Base-by-base conservation (phyloP, 345 rosid species). In the Lepidium didymum region DNA sequence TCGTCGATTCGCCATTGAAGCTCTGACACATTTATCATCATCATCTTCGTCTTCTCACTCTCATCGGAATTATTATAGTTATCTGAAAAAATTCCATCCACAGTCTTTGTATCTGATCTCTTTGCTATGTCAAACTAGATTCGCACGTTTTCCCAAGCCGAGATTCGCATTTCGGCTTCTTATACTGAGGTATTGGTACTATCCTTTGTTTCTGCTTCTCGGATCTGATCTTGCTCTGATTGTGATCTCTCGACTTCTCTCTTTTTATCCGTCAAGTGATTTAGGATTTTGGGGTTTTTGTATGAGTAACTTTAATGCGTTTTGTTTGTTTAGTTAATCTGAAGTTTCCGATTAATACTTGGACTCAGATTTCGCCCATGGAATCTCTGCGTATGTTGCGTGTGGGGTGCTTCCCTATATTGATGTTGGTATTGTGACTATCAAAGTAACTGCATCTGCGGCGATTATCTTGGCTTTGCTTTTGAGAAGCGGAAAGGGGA, bases 161-260 rank as follows among this genome's bases (percentile, higher is more conserved):
- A 68, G 74, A 75, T 62, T 75, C 53, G 70, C 64, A 62, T 56
- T 57, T 69, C 51, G 45, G 62, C 53, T 62, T 68, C 43, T 21
- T 37, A 11, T 23, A 10, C 54, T 33, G 46, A 63, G 66, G 70
- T 49, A 63, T 15, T 51, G 47, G 0, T 44, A 7, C 10, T 19
- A 25, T n/a, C 18, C 27, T 27, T 43, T 41, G 3, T 19, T 58
- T 2, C 10, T 49, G 2, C 69, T 68, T 27, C 78, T 62, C 56
- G 75, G 79, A 75, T 75, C 75, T 57, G 73, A 67, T 55, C 31
- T 27, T 27, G 31, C 31, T 27, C 31, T 35, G 41, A 37, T 54
- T 58, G 35, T 60, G 78, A 67, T 67, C 68, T 60, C 63, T 60
- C 41, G 54, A 49, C 41, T 56, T 27, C 38, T 25, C 45, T 33